Evolutionary conservation across 176 grass and related monocot genomes (phyloP), one percentile per base, ranked within the genome.

Genomic region (Avena eriantha): DNA sequence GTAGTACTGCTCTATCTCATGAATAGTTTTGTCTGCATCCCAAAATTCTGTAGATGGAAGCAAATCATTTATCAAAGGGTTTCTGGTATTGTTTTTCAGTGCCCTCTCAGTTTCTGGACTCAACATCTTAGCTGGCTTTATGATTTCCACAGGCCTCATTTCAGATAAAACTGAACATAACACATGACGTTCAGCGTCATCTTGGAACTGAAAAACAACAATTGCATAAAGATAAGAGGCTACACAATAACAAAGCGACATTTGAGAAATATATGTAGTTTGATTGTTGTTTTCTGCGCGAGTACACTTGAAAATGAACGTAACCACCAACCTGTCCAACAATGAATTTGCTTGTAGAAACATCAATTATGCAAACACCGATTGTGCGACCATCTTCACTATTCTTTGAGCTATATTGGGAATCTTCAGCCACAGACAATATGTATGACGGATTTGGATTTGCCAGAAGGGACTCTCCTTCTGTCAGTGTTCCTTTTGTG

Each of bases 311-410:
- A 83, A 90, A 68, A 45, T 65, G 50, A 77, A 73, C 16, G 8
- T 31, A 50, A 72, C 45, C 9, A 89, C 86, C 69, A 82, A 98
- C 96, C 93, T 98, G 93, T 81, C 96, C 96, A 36, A 98, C 49
- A 79, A 98, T 89, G 86, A 98, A 98, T 87, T 94, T 98, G 86
- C 92, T 92, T 86, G 93, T 98, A 78, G 96, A 98, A 88, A 94
- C 96, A 91, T 98, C 96, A 65, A 95, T 82, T 82, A 95, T 80
- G 79, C 96, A 95, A 84, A 98, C 78, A 86, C 96, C 96, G 86
- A 98, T 89, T 34, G 80, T 49, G 51, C 78, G 84, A 46, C 55
- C 72, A 22, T 90, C 86, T 90, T 92, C 60, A 51, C 54, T 83
- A 23, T 90, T 79, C 22, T 72, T 86, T 84, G 78, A 87, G 89